Conservation (phyloP, 2,329 filamentous ascomycete species). For the Blastomyces parvus region DNA sequence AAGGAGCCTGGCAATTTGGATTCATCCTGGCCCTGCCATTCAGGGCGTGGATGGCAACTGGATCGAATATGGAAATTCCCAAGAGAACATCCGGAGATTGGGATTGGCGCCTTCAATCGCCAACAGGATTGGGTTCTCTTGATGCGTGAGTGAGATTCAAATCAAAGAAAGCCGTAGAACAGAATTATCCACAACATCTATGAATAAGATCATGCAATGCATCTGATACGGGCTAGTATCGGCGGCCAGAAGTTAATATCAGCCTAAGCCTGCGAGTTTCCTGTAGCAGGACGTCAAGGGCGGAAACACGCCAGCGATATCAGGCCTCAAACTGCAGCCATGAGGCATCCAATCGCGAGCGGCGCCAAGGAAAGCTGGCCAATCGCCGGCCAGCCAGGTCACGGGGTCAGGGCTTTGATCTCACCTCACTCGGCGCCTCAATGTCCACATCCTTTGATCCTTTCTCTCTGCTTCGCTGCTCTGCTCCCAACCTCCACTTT, state of each 20-base stretch:
- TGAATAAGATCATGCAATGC: too few relatives aligned
- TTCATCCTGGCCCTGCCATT: not conserved
- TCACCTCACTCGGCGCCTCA: not conserved
- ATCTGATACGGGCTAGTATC: not conserved
- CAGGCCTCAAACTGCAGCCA: constrained; percentile 6
- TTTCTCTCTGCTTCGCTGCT: not conserved
- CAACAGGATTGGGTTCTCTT: not conserved
- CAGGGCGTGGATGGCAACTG: not conserved
- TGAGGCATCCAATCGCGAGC: constrained; percentile 15
- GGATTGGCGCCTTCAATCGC: not conserved
- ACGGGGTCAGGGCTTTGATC: constrained; percentile 1
- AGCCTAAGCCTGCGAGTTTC: not conserved
- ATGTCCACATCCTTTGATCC: not conserved
- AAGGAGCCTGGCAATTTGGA: not conserved
- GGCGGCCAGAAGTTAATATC: not conserved
- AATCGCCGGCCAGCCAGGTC: constrained; percentile 6
- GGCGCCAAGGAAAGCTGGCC: not conserved
- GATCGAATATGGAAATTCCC: not conserved
- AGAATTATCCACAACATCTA: too few relatives aligned
- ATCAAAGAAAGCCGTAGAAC: too few relatives aligned
- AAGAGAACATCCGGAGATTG: not conserved
- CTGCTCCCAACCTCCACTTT: not conserved
- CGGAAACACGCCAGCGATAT: not conserved
- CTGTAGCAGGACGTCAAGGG: not conserved
- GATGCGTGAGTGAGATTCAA: too few relatives aligned